These are phyloP conservation scores for Poronia punctata DNA, from an alignment of 495 filamentous ascomycete genomes.

Conservation along the genomic window DNA sequence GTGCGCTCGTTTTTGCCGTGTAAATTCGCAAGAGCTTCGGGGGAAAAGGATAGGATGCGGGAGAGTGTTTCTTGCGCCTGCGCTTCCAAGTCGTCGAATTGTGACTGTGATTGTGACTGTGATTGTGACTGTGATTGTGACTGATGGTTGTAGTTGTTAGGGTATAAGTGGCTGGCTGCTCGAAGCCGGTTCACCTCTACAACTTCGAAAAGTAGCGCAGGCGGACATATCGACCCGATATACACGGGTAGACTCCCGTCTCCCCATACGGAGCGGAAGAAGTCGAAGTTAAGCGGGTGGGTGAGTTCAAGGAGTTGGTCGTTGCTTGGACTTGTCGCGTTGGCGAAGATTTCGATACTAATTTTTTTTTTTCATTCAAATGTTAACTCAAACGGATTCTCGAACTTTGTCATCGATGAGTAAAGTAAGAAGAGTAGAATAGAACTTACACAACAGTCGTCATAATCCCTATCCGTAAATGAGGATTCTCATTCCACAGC, in stretches of 20 bases:
- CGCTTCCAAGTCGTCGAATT: neutral
- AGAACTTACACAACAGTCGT: slow-evolving; percentile 8
- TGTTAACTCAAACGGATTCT: neutral
- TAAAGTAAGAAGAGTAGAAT: neutral
- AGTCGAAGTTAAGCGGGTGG: slow-evolving; percentile 1
- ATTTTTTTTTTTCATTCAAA: neutral
- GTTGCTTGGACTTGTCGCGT: slow-evolving; percentile 9
- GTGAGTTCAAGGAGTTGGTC: slow-evolving; percentile 5
- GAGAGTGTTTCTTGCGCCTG: neutral
- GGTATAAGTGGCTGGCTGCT: no score
- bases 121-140: no score
- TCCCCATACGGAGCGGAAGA: slow-evolving; percentile 1
- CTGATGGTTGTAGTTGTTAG: no score
- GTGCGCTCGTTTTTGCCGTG: neutral
- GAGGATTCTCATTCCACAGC: slow-evolving; percentile 11
- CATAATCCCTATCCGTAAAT: slow-evolving; percentile 3
- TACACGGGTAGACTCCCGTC: neutral
- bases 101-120: no score
- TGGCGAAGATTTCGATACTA: slow-evolving; percentile 8
- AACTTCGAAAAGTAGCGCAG: neutral
- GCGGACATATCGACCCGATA: slow-evolving; percentile 9
- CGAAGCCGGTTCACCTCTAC: slow-evolving; percentile 9
- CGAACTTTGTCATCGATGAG: neutral
- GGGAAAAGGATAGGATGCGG: slow-evolving; percentile 1
- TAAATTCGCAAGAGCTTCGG: neutral